Conservation (phyloP, 805 yeast species). For the Lipomyces kockii region DNA sequence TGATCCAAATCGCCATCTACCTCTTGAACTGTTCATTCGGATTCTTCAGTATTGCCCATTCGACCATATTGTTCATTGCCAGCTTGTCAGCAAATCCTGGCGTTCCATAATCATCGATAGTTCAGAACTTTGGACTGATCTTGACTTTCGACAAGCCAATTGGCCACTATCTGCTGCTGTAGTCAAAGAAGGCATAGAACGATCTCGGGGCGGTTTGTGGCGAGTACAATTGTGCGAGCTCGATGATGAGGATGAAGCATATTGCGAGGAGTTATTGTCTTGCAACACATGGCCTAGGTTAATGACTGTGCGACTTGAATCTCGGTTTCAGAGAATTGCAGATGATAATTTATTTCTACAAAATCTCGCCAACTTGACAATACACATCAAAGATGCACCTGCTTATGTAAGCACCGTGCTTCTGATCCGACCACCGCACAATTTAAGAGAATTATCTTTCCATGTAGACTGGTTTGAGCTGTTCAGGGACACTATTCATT, state of each 20-base stretch:
- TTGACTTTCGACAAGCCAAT: conserved; percentile 12
- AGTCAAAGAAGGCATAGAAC: neutral
- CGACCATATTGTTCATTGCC: conserved; percentile 13
- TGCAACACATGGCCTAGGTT: neutral
- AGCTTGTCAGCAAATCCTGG: conserved; percentile 18
- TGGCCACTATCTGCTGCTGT: conserved; percentile 1
- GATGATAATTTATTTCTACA: neutral
- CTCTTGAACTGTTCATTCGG: conserved; percentile 14
- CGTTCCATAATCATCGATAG: conserved; percentile 12
- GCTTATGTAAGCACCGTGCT: conserved; percentile 10
- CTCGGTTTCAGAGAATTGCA: neutral
- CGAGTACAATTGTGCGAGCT: neutral
- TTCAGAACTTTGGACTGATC: conserved; percentile 14
- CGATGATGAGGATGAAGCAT: neutral
- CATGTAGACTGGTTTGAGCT: conserved; percentile 26
- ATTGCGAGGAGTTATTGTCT: neutral
- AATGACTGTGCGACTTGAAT: neutral
- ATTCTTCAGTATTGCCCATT: conserved; percentile 19
- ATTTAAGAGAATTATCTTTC: conserved; percentile 11
- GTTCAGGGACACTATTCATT: conserved; percentile 19
- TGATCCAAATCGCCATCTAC: conserved; percentile 4
- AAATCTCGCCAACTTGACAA: conserved; percentile 10
- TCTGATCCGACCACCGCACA: neutral
- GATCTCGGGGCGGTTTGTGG: neutral
- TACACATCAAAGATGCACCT: conserved; percentile 18